Conservation (phyloP, 495 filamentous ascomycete species). For the Aspergillus hancockii region DNA sequence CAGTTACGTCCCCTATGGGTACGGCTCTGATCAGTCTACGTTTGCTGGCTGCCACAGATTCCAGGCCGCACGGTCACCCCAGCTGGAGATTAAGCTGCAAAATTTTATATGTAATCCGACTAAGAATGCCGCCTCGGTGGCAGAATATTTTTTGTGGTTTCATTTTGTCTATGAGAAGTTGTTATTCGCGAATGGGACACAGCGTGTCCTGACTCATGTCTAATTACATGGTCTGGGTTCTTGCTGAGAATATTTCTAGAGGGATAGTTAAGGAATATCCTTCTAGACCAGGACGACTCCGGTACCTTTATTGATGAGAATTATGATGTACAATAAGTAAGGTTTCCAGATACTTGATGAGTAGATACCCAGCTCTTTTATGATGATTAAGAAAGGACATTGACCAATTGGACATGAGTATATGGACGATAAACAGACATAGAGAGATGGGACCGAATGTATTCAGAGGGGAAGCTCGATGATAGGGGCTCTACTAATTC, state of each 20-base stretch:
- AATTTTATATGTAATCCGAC: constrained; percentile 23
- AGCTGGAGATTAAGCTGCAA: constrained; percentile 20
- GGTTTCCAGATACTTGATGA: too few species aligned
- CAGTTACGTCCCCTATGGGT: constrained; percentile 25
- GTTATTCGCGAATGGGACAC: constrained; percentile 23
- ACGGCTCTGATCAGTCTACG: constrained; percentile 20
- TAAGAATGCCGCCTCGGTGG: constrained; percentile 10
- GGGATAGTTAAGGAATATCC: not conserved
- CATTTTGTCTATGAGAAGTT: constrained; percentile 23
- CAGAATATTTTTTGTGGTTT: constrained; percentile 17
- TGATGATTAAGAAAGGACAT: too few species aligned
- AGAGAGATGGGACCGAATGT: too few species aligned
- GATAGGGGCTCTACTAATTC: too few species aligned
- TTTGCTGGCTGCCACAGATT: constrained; percentile 27
- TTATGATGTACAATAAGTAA: too few species aligned
- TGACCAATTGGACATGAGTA: too few species aligned
- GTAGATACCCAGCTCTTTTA: too few species aligned
- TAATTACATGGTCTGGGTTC: not conserved
- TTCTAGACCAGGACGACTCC: not conserved
- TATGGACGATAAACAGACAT: too few species aligned
- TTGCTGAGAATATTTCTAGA: not conserved
- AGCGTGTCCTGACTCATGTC: constrained; percentile 5
- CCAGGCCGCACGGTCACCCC: constrained; percentile 16
- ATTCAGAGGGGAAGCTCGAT: too few species aligned
- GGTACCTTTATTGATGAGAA: too few species aligned